These are phyloP conservation scores for Tetrahymena elliotti DNA, from an alignment of 73 alveolate genomes.

Conservation along the genomic window DNA sequence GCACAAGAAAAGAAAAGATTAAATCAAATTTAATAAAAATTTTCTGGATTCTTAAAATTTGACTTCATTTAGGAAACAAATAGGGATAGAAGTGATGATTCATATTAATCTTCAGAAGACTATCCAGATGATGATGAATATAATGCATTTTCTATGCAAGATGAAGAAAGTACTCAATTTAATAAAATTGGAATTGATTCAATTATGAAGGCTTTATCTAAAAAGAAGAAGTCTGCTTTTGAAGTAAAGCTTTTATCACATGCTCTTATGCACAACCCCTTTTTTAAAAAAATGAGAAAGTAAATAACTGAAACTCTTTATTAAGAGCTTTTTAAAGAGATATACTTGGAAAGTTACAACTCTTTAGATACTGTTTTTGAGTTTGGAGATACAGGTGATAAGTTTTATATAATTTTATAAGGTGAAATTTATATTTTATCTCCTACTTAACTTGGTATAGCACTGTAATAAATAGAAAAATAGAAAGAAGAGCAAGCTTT, in stretches of 20 bases:
- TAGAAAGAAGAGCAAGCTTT: background rate
- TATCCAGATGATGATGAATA: background rate
- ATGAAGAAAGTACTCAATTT: background rate
- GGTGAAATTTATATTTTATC: background rate
- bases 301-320: background rate
- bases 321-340: background rate
- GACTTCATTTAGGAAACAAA: background rate
- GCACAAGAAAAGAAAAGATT: background rate
- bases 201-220: background rate
- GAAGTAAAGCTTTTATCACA: background rate
- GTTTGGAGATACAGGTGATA: background rate
- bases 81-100: background rate
- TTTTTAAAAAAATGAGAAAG: background rate
- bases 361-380: background rate
- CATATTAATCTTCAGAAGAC: background rate
- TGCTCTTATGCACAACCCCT: background rate
- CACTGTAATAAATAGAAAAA: background rate
- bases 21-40: background rate
- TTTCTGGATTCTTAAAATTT: background rate
- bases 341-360: background rate
- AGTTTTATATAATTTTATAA: background rate
- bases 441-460: background rate
- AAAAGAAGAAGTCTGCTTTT: background rate
- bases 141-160: background rate
- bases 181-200: background rate